Evolutionary conservation across 2,329 filamentous ascomycete species (phyloP).

Genomic region (Helicocarpus griseus): DNA sequence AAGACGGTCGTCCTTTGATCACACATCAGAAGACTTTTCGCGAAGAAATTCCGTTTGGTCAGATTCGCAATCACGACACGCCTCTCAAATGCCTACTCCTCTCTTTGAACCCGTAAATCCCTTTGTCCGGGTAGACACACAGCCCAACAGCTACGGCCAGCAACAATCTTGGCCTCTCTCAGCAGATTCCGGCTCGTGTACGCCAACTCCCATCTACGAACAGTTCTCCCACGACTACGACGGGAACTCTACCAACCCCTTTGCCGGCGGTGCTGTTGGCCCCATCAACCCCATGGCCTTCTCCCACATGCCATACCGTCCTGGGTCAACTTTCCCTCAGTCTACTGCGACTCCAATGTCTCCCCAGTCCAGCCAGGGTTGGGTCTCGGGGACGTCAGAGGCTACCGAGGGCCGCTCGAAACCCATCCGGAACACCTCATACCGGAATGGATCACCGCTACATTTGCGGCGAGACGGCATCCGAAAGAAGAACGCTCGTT

Average conservation of each 20-base stretch:
- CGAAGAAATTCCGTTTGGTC: conserved; percentile 44
- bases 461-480: conserved; percentile 73
- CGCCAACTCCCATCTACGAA: conserved; percentile 63
- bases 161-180: conserved; percentile 55
- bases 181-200: conserved; percentile 59
- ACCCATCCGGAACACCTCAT: conserved; percentile 56
- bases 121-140: conserved; percentile 23
- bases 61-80: conserved; percentile 34
- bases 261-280: conserved; percentile 33
- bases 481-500: conserved; percentile 96
- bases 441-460: conserved; percentile 64
- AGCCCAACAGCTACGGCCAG: conserved; percentile 19
- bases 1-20: conserved; percentile 37
- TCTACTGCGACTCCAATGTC: conserved; percentile 47
- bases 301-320: conserved; percentile 33
- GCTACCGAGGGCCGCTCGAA: conserved; percentile 41
- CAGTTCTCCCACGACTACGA: conserved; percentile 48
- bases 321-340: conserved; percentile 41
- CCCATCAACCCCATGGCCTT: conserved; percentile 31
- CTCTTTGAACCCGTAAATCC: conserved; percentile 39
- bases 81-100: conserved; percentile 35
- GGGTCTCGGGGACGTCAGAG: conserved; percentile 40
- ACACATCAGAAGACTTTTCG: conserved; percentile 42
- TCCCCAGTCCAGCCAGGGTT: conserved; percentile 52
- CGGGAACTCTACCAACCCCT: conserved; percentile 29